A percentile compares a stretch with the other conserved stretches of the same genome.
These are phyloP conservation scores for Citrus glauca DNA, from an alignment of 345 rosid species.

Conservation along the genomic window DNA sequence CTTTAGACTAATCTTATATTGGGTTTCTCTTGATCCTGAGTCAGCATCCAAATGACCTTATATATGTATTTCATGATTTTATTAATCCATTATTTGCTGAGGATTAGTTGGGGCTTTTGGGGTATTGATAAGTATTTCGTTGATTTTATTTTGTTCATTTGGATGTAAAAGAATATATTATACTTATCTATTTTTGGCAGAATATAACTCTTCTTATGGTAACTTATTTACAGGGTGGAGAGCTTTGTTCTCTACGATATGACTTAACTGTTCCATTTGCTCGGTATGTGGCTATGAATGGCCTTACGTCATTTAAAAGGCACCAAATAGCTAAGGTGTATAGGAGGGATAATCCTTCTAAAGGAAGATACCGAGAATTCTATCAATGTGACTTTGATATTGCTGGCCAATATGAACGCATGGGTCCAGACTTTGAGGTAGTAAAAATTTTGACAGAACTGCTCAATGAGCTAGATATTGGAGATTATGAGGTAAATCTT, in stretches of 20 bases:
- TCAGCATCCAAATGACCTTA: not conserved
- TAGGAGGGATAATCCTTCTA: conserved; percentile 93
- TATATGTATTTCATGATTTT: not conserved
- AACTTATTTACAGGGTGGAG: conserved; percentile 70
- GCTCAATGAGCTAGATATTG: conserved; percentile 73
- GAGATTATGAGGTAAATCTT: conserved; percentile 73
- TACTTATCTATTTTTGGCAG: not conserved
- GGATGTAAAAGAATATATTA: not conserved
- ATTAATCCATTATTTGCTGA: not conserved
- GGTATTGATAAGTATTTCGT: not conserved
- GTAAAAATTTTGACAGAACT: conserved; percentile 71
- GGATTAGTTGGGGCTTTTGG: not conserved
- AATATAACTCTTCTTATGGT: not conserved
- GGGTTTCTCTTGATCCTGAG: not conserved
- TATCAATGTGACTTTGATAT: conserved; percentile 96
- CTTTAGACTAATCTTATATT: not conserved
- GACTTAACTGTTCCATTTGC: conserved; percentile 97
- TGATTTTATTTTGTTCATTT: not conserved
- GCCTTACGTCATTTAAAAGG: conserved; percentile 72
- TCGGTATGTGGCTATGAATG: conserved; percentile 87
- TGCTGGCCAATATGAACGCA: conserved; percentile 79
- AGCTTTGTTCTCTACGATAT: conserved; percentile 87
- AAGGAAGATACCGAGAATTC: conserved; percentile 94
- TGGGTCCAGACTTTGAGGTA: conserved; percentile 95
- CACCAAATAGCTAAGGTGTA: conserved; percentile 90